A percentile compares a stretch with the other conserved stretches of the same genome.
These are phyloP conservation scores for Tillandsia leiboldiana DNA, from an alignment of 176 grass and related monocot species.

Conservation along the genomic window DNA sequence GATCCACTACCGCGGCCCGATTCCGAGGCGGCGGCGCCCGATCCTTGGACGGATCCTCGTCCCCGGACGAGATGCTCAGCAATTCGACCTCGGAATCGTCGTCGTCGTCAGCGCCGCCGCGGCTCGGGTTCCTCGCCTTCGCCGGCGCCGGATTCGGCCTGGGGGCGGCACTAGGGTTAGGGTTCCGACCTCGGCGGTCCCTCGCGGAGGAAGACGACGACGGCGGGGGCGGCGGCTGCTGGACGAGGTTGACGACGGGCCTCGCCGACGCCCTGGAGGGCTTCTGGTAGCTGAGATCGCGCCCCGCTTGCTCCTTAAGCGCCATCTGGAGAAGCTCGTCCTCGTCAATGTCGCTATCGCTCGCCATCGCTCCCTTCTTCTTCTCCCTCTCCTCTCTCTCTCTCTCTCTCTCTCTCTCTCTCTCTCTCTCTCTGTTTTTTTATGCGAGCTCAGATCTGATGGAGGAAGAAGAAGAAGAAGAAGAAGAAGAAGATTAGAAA, in stretches of 20 bases:
- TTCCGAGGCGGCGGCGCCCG: constrained; percentile 35
- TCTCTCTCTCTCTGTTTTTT: too few species aligned
- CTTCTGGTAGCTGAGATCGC: constrained; percentile 87
- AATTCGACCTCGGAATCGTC: constrained; percentile 93
- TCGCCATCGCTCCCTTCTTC: constrained; percentile 30
- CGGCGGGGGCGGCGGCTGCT: constrained; percentile 33
- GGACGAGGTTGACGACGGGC: constrained; percentile 92
- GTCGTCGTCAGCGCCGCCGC: constrained; percentile 57
- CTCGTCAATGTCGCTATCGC: constrained; percentile 89
- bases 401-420: too few species aligned
- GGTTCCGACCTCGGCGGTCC: constrained; percentile 10
- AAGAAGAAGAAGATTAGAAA: not conserved
- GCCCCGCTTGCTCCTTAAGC: constrained; percentile 78
- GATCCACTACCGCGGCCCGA: constrained; percentile 32
- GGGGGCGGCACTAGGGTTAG: constrained; percentile 15
- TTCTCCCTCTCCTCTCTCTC: not conserved
- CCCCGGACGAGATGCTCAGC: constrained; percentile 91
- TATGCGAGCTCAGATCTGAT: too few species aligned
- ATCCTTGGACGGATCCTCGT: constrained; percentile 64
- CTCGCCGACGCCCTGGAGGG: constrained; percentile 37
- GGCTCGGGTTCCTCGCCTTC: constrained; percentile 40
- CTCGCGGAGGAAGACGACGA: constrained; percentile 14
- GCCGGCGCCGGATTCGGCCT: constrained; percentile 17
- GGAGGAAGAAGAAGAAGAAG: not conserved
- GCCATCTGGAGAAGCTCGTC: constrained; percentile 98